Base-by-base conservation (phyloP, 768 basidiomycete species). In the Suillus hirtellus region DNA sequence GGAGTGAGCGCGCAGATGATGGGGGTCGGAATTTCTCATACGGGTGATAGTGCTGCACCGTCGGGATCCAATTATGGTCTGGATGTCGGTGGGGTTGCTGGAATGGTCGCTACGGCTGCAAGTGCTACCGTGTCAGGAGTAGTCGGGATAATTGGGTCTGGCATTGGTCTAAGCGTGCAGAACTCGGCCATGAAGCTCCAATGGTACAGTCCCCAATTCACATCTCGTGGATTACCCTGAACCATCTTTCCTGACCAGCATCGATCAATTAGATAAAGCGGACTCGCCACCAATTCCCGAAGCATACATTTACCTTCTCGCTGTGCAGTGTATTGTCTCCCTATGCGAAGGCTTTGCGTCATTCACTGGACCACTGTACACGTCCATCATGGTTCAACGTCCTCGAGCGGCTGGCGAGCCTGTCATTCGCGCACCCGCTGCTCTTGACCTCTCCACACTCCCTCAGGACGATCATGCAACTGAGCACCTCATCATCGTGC, bases 211-310 rank as follows among this genome's bases (percentile, higher is more conserved):
- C 24, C 12, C 47, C 19, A 38, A 15, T 42, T 17, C 1, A 3
- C 42, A 40, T 38, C 27, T 21, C 44, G 27, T 7, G 3, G 7
- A 38, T 34, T 31, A 10, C 53, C 14, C 9, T 40, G 7, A 63
- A 38, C n/a, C 34, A 44, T 24, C 43, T 58, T n/a, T 11, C 27
- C 44, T 9, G 1, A 19, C 5, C 69, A 97, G 96, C 73, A 98
- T 99, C 68, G 96, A 99, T 73, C 97, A 99, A 74, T 86, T 98
- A 14, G 96, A 99, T 79, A 99, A 99, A 75, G 91, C 94, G 0
- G 97, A 99, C 68, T 87, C 95, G 0, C 97, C 97, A 0, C 82
- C 87, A 0, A 95, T 98, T 60, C 96, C 97, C 0, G 97, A 99
- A 63, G 83, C 91, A 4, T 98, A 99, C 72, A 84, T 96, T 66